Evolutionary conservation across 2,329 filamentous ascomycete species (phyloP).

Genomic region (Sarocladium kiliense): DNA sequence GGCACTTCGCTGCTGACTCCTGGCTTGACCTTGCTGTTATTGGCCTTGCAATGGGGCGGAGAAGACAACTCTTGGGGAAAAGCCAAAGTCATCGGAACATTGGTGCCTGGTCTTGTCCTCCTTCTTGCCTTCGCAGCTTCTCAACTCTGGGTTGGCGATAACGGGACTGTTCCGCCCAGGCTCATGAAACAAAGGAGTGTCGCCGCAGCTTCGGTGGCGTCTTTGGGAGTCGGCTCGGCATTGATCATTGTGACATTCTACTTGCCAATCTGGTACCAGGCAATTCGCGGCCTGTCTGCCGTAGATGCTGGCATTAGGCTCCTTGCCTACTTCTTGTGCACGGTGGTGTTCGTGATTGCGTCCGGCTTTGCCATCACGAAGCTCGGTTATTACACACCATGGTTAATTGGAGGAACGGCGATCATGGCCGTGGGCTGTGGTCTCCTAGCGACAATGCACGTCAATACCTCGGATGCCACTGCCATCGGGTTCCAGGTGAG

Average conservation of each 20-base stretch:
- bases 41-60: conserved; percentile 43
- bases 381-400: conserved; percentile 38
- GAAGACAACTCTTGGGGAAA: conserved; percentile 44
- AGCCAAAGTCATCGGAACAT: conserved; percentile 43
- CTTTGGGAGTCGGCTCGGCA: conserved; percentile 21
- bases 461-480: conserved; percentile 14
- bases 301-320: conserved; percentile 22
- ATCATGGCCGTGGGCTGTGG: conserved; percentile 31
- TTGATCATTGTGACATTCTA: conserved; percentile 30
- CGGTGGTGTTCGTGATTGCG: conserved; percentile 20
- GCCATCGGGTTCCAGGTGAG: conserved; percentile 29
- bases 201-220: conserved; percentile 25
- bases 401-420: conserved; percentile 29
- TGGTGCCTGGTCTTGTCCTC: conserved; percentile 23
- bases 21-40: conserved; percentile 29
- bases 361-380: conserved; percentile 21
- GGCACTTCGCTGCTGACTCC: conserved; percentile 13
- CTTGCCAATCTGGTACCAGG: conserved; percentile 47
- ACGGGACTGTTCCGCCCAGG: conserved; percentile 34
- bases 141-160: conserved; percentile 13
- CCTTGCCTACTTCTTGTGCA: conserved; percentile 21
- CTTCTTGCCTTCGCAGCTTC: not conserved
- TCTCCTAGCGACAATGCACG: conserved; percentile 32
- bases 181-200: conserved; percentile 37
- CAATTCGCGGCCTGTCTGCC: conserved; percentile 29